Evolutionary conservation across 116 monocot genomes (phyloP).

Genomic region (Cymodocea nodosa): DNA sequence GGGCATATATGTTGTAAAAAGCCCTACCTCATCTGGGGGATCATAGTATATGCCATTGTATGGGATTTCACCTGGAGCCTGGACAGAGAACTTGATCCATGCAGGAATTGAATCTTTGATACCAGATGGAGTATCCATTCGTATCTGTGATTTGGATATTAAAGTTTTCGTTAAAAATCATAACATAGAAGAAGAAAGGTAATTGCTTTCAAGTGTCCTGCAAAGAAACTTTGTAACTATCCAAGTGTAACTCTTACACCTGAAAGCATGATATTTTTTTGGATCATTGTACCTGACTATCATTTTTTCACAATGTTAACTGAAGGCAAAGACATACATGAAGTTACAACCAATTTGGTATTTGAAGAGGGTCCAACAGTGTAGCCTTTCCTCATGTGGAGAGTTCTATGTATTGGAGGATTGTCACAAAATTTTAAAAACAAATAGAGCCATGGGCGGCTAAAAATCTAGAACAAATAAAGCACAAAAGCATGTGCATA

Average conservation of each 20-base stretch:
- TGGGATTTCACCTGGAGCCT: slow-evolving; percentile 90
- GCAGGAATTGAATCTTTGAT: slow-evolving; percentile 97
- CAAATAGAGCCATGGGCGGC: too few species aligned
- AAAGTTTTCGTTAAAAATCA: background rate
- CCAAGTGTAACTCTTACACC: background rate
- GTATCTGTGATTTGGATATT: slow-evolving; percentile 44
- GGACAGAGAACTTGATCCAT: slow-evolving; percentile 97
- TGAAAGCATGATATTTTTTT: background rate
- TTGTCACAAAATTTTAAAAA: too few species aligned
- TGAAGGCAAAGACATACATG: too few species aligned
- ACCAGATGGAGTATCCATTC: slow-evolving; percentile 92
- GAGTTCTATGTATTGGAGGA: too few species aligned
- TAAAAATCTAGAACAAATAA: too few species aligned
- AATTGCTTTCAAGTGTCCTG: too few species aligned
- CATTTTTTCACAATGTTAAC: too few species aligned
- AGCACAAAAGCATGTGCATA: too few species aligned
- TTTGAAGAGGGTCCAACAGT: too few species aligned
- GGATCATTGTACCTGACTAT: background rate
- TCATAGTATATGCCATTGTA: slow-evolving; percentile 99
- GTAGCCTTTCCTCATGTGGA: too few species aligned
- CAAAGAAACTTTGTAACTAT: background rate
- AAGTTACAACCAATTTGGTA: too few species aligned
- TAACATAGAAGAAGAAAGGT: too few species aligned
- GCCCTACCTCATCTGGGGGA: slow-evolving; percentile 70
- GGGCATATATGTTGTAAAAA: background rate